These are phyloP conservation scores for Spongispora temasekensis DNA, from an alignment of 1,284 basidiomycete species.

Conservation along the genomic window DNA sequence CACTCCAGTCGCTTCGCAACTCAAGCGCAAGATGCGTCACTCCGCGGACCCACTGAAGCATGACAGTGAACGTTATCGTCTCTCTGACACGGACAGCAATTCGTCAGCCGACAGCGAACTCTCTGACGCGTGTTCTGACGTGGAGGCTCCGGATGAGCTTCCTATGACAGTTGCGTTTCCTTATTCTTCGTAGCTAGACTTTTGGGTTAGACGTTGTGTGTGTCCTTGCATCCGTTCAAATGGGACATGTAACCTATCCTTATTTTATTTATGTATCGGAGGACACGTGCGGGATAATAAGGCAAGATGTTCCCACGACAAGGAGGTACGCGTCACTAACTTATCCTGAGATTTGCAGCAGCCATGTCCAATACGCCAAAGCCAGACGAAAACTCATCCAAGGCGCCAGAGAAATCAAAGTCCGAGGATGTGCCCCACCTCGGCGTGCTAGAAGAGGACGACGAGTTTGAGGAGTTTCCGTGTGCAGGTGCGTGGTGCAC, in stretches of 20 bases:
- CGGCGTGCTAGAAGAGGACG: conserved; percentile 80
- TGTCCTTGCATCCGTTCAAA: conserved; percentile 7
- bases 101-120: conserved; percentile 23
- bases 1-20: conserved; percentile 26
- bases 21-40: conserved; percentile 22
- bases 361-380: conserved; percentile 41
- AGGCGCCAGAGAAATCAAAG: conserved; percentile 39
- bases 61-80: conserved; percentile 21
- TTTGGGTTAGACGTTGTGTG: conserved; percentile 9
- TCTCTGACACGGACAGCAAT: conserved; percentile 23
- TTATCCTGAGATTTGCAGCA: not conserved
- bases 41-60: conserved; percentile 19
- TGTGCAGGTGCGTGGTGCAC: conserved; percentile 73
- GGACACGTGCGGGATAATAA: conserved; percentile 11
- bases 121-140: conserved; percentile 27
- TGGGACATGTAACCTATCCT: conserved; percentile 28
- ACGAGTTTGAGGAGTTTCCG: conserved; percentile 82
- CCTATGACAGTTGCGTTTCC: conserved; percentile 15
- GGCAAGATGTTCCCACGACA: conserved; percentile 25
- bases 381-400: conserved; percentile 30
- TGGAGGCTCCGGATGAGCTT: conserved; percentile 27
- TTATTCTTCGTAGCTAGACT: conserved; percentile 20
- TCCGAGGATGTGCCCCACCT: conserved; percentile 51
- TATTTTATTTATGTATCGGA: conserved; percentile 35
- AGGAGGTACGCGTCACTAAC: conserved; percentile 17